Evolutionary conservation across 2,329 filamentous ascomycete species (phyloP), one percentile per base, ranked within the genome.

Genomic region (Thelonectria discophora): DNA sequence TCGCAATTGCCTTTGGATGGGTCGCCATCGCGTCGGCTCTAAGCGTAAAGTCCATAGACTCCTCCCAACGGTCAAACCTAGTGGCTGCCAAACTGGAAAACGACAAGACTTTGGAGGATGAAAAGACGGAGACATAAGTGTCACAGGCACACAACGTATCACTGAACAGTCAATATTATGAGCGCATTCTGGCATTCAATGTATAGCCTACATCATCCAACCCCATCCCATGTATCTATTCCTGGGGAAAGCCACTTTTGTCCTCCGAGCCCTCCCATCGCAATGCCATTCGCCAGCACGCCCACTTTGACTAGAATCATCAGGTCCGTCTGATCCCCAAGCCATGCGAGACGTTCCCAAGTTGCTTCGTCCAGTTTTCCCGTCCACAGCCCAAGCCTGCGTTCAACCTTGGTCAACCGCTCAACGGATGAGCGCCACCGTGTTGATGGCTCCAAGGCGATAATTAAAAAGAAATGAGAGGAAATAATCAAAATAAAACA

Each of bases 1-100:
- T 75, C 3, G 76, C 76, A 2, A 74, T 78, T 58, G 75, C 72
- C 1, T 77, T 78, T 60, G 75, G 76, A 0, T 69, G 62, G 27
- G 68, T 70, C 7, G 76, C 76, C 3, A 75, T 71, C 12, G 68
- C 71, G 32, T 73, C 76, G 7, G 64, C 73, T 20, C 66, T 68
- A 47, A 76, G 73, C 9, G 67, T 71, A 34, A 73, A 62, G 55
- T 52, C 58, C 1, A 62, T 66, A 10, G 55, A 66, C 27, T 46
- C 21, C 20, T 34, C 58, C 12, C 64, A 66, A 18, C 39, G 64
- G 15, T 62, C 58, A 2, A 62, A 64, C 34, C 24, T 51, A 4
- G 59, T 64, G 3, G 61, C 64, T 3, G 64, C 64, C 21, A 62
- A 62, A 32, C 17, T 64, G 32, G 61, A 66, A 34, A 64, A 61